Base-by-base conservation (phyloP, 2,329 filamentous ascomycete species). In the Metarhizium brunneum region DNA sequence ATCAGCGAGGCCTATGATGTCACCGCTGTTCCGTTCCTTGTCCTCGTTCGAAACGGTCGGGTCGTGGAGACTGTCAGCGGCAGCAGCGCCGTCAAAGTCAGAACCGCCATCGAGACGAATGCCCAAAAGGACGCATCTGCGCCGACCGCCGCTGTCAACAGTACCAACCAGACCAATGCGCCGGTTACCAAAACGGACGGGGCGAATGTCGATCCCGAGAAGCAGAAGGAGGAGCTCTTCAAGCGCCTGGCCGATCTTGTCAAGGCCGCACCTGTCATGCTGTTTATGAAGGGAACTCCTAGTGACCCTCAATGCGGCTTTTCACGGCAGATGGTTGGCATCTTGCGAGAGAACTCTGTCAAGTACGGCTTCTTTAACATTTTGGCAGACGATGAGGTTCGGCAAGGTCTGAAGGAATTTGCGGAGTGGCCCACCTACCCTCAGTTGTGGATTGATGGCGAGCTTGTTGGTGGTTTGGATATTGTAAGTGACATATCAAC, bases 311-410 rank as follows among this genome's bases (percentile, higher is more conserved):
- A 95, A 71, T 96, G 92, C 66, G 91, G 94, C 2, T 99, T 99
- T 74, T 95, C 90, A 62, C 79, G 92, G 62, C 91, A 96, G 74
- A 76, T 96, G 48, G 94, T 99, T 47, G 85, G 78, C 30, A 82
- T 99, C 50, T 74, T 99, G 64, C 83, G 94, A 53, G 92, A 97
- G 73, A 86, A 90, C 68, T 87, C 87, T 52, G 88, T 99, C 58
- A 90, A 95, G 69, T 99, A 97, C 70, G 94, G 94, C 20, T 99
- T 99, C 78, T 99, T 99, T 79, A 97, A 99, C 69, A 99, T 99
- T 61, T 74, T 99, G 64, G 94, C 94, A 60, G 94, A 99, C 69
- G 92, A 99, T 66, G 92, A 97, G 71, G 94, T 99, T 50, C 82
- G 94, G 58, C 92, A 97, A 74, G 94, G 94, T 0, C 75, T 99